A percentile compares a stretch with the other conserved stretches of the same genome.
Evolutionary conservation across 306 rosid genomes (phyloP).

Genomic region (Lathyrus tuberosus): DNA sequence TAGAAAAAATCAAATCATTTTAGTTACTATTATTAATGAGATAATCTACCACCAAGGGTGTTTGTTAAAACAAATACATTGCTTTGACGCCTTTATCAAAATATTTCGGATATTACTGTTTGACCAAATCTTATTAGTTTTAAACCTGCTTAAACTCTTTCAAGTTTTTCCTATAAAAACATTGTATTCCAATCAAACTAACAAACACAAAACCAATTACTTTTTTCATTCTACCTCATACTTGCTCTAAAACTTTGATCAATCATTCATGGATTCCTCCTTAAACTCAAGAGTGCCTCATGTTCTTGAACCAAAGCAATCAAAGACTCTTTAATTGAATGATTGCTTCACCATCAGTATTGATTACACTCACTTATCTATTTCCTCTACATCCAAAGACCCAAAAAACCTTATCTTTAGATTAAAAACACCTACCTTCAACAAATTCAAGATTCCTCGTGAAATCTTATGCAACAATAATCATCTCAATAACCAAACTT

Average conservation of each 20-base stretch:
- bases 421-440: neutral
- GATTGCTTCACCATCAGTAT: neutral
- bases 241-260: neutral
- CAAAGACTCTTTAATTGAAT: neutral
- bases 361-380: neutral
- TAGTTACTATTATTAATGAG: no score
- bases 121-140: no score
- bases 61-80: no score
- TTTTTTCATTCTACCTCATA: neutral
- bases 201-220: neutral
- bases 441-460: neutral
- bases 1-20: no score
- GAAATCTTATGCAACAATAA: neutral
- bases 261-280: conserved; percentile 3
- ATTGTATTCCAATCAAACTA: neutral
- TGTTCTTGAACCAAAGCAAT: neutral
- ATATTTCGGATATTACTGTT: no score
- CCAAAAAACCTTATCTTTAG: neutral
- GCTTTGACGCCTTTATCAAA: no score
- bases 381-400: neutral
- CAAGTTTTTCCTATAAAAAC: neutral
- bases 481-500: neutral
- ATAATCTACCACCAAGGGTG: no score
- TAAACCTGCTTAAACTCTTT: no score
- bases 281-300: neutral